Percentiles rank a stretch among this genome's conserved stretches.
Evolutionary conservation across 1,284 basidiomycete genomes (phyloP).

Genomic region (Inonotus hispidus): DNA sequence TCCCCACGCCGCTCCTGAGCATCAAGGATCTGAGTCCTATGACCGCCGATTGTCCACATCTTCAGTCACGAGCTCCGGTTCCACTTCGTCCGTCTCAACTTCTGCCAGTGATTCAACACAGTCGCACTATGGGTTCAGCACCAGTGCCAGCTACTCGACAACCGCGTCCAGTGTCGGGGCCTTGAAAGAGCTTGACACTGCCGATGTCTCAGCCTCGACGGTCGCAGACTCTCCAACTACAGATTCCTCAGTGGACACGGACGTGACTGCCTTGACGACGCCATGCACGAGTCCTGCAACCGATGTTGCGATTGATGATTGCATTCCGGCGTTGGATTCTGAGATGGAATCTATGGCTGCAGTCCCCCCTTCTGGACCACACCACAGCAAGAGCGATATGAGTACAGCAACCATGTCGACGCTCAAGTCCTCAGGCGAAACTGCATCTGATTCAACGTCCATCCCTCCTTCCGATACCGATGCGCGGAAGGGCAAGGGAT

Average conservation of each 20-base stretch:
- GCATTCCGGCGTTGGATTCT: constrained; percentile 12
- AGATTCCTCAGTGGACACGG: constrained; percentile 6
- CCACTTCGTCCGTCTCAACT: constrained; percentile 13
- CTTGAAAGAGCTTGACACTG: constrained; percentile 10
- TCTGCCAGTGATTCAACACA: constrained; percentile 14
- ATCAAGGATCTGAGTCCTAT: constrained; percentile 3
- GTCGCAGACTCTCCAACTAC: constrained; percentile 2
- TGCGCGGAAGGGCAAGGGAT: neutral
- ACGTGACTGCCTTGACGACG: constrained; percentile 13
- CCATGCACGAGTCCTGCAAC: constrained; percentile 16
- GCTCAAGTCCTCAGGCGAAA: constrained; percentile 1
- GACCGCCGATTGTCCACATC: constrained; percentile 25
- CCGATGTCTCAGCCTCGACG: constrained; percentile 2
- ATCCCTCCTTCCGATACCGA: neutral
- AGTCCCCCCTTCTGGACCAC: neutral
- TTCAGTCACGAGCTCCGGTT: constrained; percentile 12
- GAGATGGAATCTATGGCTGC: neutral
- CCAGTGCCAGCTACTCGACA: constrained; percentile 17
- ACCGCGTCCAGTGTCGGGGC: constrained; percentile 16
- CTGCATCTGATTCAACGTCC: neutral
- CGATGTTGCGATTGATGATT: constrained; percentile 18
- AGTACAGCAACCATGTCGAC: constrained; percentile 5
- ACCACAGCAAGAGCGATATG: neutral
- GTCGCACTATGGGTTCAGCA: constrained; percentile 16
- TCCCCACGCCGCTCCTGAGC: constrained; percentile 13